Percentiles rank a stretch among this genome's conserved stretches.
Conservation (phyloP, 805 yeast species). For the Lipomyces starkeyi region DNA sequence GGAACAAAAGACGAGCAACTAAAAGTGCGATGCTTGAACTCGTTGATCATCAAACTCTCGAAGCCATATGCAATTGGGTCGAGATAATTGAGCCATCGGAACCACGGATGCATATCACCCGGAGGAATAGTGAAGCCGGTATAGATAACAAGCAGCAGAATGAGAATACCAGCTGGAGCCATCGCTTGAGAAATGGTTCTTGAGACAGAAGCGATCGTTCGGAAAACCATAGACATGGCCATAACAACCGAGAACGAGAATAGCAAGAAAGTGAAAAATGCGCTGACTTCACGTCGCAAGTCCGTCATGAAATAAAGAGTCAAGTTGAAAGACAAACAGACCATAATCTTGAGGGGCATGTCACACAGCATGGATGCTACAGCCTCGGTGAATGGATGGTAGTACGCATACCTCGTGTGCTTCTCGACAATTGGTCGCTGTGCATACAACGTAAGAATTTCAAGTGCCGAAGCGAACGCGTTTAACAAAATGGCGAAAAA, state of each 20-base stretch:
- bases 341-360: constrained; percentile 63
- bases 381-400: constrained; percentile 77
- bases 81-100: constrained; percentile 56
- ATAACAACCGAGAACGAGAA: constrained; percentile 54
- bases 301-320: constrained; percentile 64
- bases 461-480: constrained; percentile 55
- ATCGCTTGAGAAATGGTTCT: constrained; percentile 62
- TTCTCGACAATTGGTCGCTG: constrained; percentile 68
- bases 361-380: constrained; percentile 65
- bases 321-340: constrained; percentile 54
- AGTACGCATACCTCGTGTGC: constrained; percentile 73
- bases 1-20: constrained; percentile 53
- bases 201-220: constrained; percentile 58
- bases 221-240: constrained; percentile 59
- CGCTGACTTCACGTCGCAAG: constrained; percentile 56
- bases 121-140: constrained; percentile 60
- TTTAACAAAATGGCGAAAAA: constrained; percentile 53
- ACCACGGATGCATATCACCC: constrained; percentile 56
- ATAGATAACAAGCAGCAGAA: constrained; percentile 60
- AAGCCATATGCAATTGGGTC: constrained; percentile 55
- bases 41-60: constrained; percentile 55
- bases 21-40: constrained; percentile 52
- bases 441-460: constrained; percentile 53
- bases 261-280: constrained; percentile 59
- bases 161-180: constrained; percentile 61